These are phyloP conservation scores for Chlorophyllum brunneum DNA, from an alignment of 768 basidiomycete species.

Conservation along the genomic window DNA sequence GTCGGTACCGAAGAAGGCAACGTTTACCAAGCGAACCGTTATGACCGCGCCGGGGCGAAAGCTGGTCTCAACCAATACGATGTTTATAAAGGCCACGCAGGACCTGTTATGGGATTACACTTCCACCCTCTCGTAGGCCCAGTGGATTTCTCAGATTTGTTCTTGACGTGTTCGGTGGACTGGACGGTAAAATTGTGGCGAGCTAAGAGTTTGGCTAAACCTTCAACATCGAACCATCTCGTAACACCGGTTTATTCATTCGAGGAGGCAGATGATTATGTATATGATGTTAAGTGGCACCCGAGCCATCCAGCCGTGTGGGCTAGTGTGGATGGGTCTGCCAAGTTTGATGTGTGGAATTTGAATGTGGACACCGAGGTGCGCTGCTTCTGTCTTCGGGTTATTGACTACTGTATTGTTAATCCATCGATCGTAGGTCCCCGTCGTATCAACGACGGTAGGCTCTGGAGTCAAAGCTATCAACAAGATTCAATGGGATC, in stretches of 20 bases:
- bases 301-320: slow-evolving; percentile 93
- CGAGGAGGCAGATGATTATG: slow-evolving; percentile 97
- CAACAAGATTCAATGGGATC: slow-evolving; percentile 96
- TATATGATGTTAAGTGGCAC: slow-evolving; percentile 99
- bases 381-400: slow-evolving; percentile 24
- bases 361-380: slow-evolving; percentile 96
- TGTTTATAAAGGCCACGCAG: slow-evolving; percentile 88
- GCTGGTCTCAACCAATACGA: slow-evolving; percentile 93
- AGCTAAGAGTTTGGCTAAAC: slow-evolving; percentile 71
- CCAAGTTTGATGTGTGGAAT: slow-evolving; percentile 97
- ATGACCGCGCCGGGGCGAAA: slow-evolving; percentile 95
- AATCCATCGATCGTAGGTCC: slow-evolving; percentile 55
- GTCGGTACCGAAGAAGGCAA: slow-evolving; percentile 98
- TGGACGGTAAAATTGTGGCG: slow-evolving; percentile 99
- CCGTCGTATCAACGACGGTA: slow-evolving; percentile 81
- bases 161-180: slow-evolving; percentile 89
- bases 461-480: slow-evolving; percentile 72
- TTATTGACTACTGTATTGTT: neutral
- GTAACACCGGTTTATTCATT: slow-evolving; percentile 88
- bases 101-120: slow-evolving; percentile 90
- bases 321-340: slow-evolving; percentile 90
- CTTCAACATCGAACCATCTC: slow-evolving; percentile 45
- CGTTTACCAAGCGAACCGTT: slow-evolving; percentile 93
- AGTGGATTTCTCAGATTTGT: slow-evolving; percentile 94
- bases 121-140: slow-evolving; percentile 92